These are phyloP conservation scores for Mucor velutinosus DNA, from an alignment of 371 early-diverging fungal species.

Conservation along the genomic window DNA sequence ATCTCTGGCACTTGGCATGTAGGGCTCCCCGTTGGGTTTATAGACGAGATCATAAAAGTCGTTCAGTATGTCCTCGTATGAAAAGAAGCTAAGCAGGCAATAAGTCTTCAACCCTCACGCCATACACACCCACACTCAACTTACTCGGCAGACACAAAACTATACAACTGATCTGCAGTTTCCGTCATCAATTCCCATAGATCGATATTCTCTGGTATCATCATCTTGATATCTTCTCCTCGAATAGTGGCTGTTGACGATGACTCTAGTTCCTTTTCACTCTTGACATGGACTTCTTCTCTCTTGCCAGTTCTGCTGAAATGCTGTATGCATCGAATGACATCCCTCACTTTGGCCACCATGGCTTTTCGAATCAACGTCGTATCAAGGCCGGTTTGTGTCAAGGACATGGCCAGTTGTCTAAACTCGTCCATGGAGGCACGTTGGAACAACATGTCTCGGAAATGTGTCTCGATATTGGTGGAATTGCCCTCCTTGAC, in stretches of 20 bases:
- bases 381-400: slow-evolving; percentile 46
- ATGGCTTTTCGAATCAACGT: slow-evolving; percentile 71
- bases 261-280: slow-evolving; percentile 18
- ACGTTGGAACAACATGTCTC: slow-evolving; percentile 75
- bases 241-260: slow-evolving; percentile 18
- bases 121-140: neutral
- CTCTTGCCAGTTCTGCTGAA: slow-evolving; percentile 27
- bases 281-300: slow-evolving; percentile 10
- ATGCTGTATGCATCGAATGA: slow-evolving; percentile 67
- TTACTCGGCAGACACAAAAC: slow-evolving; percentile 70
- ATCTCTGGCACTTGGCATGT: slow-evolving; percentile 37
- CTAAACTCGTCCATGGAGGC: slow-evolving; percentile 78
- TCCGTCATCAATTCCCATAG: slow-evolving; percentile 79
- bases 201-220: slow-evolving; percentile 68
- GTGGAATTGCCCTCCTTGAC: slow-evolving; percentile 62
- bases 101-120: neutral
- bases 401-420: slow-evolving; percentile 48
- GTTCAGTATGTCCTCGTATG: slow-evolving; percentile 68
- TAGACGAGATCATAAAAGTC: slow-evolving; percentile 68
- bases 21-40: slow-evolving; percentile 52
- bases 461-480: slow-evolving; percentile 58
- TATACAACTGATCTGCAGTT: slow-evolving; percentile 79
- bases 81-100: slow-evolving; percentile 44
- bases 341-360: slow-evolving; percentile 67
- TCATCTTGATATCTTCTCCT: slow-evolving; percentile 58